Base-by-base conservation (phyloP, 805 yeast species). In the Priceomyces medius region DNA sequence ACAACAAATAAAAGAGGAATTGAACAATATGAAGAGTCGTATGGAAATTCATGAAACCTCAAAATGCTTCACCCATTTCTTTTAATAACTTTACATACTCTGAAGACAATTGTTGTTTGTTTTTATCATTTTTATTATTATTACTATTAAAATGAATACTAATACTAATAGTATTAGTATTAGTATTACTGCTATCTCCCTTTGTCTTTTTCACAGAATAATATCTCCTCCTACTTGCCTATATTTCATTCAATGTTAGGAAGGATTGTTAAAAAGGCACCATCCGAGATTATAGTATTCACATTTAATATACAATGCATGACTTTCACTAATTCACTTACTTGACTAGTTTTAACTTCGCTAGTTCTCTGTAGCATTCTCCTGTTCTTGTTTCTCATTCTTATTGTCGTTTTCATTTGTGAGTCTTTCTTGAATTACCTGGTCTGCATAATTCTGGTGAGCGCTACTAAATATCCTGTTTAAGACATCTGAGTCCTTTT, bases 41-140 rank as follows among this genome's bases (percentile, higher is more conserved):
- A 91, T 91, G 99, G 82, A 75, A 24, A 75, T 91, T 24, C 98
- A 91, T 59, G 84, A 80, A 38, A 79, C 76, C 16, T 87, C 96
- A 2, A 73, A 77, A 50, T 80, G 88, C 50, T 81, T 83, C 61
- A 91, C 97, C 1, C 96, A 89, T 56, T 91, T 85, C 61, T 84
- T 82, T 51, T 89, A 64, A 23, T 10, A 9, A 17, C 6, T 19
- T 14, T 19, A 19, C 34, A 31, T n/a, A n/a, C n/a, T n/a, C n/a
- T n/a, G n/a, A n/a, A n/a, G n/a, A n/a, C n/a, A n/a, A n/a, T n/a
- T n/a, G n/a, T n/a, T n/a, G n/a, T n/a, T n/a, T n/a, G n/a, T n/a
- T n/a, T n/a, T n/a, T n/a, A n/a, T n/a, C n/a, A n/a, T n/a, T n/a
- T n/a, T n/a, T n/a, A n/a, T n/a, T n/a, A n/a, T n/a, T n/a, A n/a